Evolutionary conservation across 192 early-diverging fungal species (phyloP), one percentile per base, ranked within the genome.

Genomic region (Coemansia aciculifera): DNA sequence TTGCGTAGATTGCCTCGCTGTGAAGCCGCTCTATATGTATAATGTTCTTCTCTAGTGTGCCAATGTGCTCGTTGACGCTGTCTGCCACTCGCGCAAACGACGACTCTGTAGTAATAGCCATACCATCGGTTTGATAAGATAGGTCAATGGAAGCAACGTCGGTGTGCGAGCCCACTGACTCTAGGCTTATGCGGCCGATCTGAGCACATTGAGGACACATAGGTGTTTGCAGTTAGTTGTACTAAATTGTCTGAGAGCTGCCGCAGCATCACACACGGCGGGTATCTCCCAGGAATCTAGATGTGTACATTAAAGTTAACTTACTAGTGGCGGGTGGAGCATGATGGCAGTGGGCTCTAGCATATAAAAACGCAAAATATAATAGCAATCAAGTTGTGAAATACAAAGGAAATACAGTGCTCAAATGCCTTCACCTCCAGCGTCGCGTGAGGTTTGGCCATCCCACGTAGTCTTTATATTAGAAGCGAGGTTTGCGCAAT

Each of bases 1-100:
- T 68, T 32, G 71, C 59, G 24, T 74, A 70, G 21, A 79, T 69
- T 17, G 72, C 72, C n/a, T 73, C 68, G 36, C 56, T 39, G 56
- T 73, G 68, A 7, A 74, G 64, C 8, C 51, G 62, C 51, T 74
- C 72, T 21, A 79, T 68, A 17, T 79, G 66, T 0, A 48, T 15
- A 31, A 79, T 39, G 49, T 67, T 68, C 29, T 74, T 69, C 12
- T 51, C 31, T 0, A 79, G 34, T 4, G 52, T 42, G 19, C 59
- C 61, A 17, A 74, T 69, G 21, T 68, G 29, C 38, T 73, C 62
- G 13, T 66, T 66, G 27, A 78, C 54, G 7, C 43, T 62, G 2
- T 63, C 60, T 3, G 64, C 60, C 11, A 64, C 62, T 11, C 64
- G 70, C 4, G 46, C 44, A 65, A 78, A 78, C 21, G 59, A 37